Evolutionary conservation across 768 basidiomycete genomes (phyloP).

Genomic region (Lentinula sp.): DNA sequence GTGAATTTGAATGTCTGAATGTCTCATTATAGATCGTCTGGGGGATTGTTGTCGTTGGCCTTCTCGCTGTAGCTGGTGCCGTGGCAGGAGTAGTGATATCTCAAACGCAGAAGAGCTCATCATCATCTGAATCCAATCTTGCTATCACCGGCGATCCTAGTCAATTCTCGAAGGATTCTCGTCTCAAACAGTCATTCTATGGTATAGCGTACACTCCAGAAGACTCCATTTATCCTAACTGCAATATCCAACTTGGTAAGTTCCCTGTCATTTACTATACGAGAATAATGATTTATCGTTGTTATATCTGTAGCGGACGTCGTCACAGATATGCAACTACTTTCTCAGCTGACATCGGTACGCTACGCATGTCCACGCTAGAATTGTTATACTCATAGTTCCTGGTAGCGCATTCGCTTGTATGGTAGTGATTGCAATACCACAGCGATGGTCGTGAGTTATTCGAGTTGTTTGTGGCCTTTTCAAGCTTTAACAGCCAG

Average conservation of each 20-base stretch:
- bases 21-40: slow-evolving; percentile 40
- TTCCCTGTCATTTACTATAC: slow-evolving; percentile 58
- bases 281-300: slow-evolving; percentile 31
- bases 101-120: not conserved
- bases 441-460: slow-evolving; percentile 61
- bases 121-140: slow-evolving; percentile 5
- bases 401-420: slow-evolving; percentile 51
- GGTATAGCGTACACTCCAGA: slow-evolving; percentile 81
- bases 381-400: not conserved
- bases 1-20: not conserved
- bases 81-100: slow-evolving; percentile 56
- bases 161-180: slow-evolving; percentile 65
- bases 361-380: not conserved
- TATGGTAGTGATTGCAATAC: slow-evolving; percentile 90
- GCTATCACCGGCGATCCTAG: slow-evolving; percentile 55
- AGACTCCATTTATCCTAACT: slow-evolving; percentile 64
- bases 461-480: not conserved
- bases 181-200: slow-evolving; percentile 72
- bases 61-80: slow-evolving; percentile 35
- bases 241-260: slow-evolving; percentile 44
- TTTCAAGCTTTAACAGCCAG: not conserved
- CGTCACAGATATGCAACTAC: slow-evolving; percentile 35
- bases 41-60: slow-evolving; percentile 20
- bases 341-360: slow-evolving; percentile 79
- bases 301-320: not conserved